phyloP scores from a whole-genome alignment of 2,329 filamentous ascomycete genomes.

The Colletotrichum graminicola region DNA sequence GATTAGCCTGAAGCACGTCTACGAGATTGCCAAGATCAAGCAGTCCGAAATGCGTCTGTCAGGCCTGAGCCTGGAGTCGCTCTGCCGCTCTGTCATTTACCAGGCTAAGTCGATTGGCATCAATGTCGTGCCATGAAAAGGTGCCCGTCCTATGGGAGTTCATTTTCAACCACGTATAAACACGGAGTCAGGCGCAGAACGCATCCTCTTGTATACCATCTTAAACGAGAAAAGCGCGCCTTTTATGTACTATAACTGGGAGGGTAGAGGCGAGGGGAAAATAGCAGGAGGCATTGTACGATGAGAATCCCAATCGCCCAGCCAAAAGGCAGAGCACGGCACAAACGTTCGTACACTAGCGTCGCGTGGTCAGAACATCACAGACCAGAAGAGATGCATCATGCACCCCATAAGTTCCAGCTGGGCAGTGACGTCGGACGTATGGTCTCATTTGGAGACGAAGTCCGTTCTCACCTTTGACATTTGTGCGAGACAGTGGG shows the following conservation, averaged over 20 bases:
- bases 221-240: conserved; percentile 24
- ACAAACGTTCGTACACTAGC: conserved; percentile 20
- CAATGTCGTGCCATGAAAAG: conserved; percentile 70
- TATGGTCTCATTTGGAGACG: conserved; percentile 16
- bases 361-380: conserved; percentile 26
- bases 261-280: conserved; percentile 13
- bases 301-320: conserved; percentile 31
- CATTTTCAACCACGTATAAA: conserved; percentile 22
- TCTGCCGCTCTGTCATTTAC: conserved; percentile 80
- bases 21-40: conserved; percentile 98
- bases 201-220: conserved; percentile 39
- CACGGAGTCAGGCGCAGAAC: conserved; percentile 37
- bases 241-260: conserved; percentile 32
- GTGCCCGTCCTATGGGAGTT: conserved; percentile 6
- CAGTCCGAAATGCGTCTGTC: conserved; percentile 80
- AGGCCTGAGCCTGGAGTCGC: conserved; percentile 75
- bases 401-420: conserved; percentile 6
- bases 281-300: conserved; percentile 33
- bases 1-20: conserved; percentile 93
- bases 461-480: conserved; percentile 28
- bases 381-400: conserved; percentile 1
- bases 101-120: conserved; percentile 83
- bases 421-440: conserved; percentile 15
- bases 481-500: background rate
- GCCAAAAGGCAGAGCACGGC: conserved; percentile 15